phyloP scores from a whole-genome alignment of 495 filamentous ascomycete species.

The Astrothelium macrocarpum region DNA sequence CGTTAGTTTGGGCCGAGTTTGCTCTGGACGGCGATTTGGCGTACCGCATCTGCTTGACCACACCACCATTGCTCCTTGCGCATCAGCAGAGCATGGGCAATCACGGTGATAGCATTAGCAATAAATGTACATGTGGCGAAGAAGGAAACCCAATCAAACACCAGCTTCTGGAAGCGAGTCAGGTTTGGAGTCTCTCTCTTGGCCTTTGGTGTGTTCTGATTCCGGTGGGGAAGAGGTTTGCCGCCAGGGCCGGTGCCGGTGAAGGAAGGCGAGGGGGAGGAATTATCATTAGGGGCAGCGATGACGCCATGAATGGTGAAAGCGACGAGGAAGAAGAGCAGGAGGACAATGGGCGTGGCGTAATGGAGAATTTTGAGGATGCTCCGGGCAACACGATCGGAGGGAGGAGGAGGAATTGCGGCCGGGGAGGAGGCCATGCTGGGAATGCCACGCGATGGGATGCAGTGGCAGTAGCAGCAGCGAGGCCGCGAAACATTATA shows the following conservation, averaged over 20 bases:
- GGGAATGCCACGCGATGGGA: neutral
- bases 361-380: conserved; percentile 47
- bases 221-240: conserved; percentile 59
- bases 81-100: conserved; percentile 60
- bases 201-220: conserved; percentile 35
- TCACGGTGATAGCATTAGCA: conserved; percentile 62
- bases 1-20: conserved; percentile 20
- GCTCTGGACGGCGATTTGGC: conserved; percentile 27
- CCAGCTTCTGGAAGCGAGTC: conserved; percentile 47
- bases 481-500: neutral
- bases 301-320: conserved; percentile 55
- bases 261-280: conserved; percentile 29
- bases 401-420: neutral
- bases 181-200: conserved; percentile 39
- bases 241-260: conserved; percentile 60
- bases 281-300: conserved; percentile 35
- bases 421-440: neutral
- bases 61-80: conserved; percentile 79
- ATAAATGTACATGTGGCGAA: conserved; percentile 61
- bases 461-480: neutral
- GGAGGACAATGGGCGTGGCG: conserved; percentile 55
- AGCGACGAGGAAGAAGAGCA: conserved; percentile 56
- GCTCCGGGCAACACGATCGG: conserved; percentile 13
- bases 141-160: conserved; percentile 67
- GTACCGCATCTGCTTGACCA: conserved; percentile 72